These are phyloP conservation scores for Zostera marina DNA, from an alignment of 116 monocot genomes.

Conservation along the genomic window DNA sequence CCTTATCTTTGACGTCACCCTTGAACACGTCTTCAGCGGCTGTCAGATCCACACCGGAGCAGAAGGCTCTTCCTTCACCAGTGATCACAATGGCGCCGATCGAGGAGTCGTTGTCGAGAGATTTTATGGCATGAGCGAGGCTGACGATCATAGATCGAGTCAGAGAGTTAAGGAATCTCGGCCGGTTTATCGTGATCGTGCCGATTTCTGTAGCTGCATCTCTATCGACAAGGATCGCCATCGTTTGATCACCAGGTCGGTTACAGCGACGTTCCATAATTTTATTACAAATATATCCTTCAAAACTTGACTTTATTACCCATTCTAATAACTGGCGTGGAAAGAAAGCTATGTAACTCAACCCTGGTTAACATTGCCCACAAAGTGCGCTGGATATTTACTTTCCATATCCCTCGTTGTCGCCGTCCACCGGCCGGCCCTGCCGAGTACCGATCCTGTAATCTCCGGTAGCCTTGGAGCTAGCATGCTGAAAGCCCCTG, in stretches of 20 bases:
- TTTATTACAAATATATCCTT: too few relatives aligned
- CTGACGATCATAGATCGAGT: slow-evolving; percentile 60
- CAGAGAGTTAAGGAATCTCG: slow-evolving; percentile 73
- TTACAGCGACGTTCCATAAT: too few relatives aligned
- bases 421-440: too few relatives aligned
- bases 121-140: slow-evolving; percentile 40
- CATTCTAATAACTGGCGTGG: too few relatives aligned
- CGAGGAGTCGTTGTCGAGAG: slow-evolving; percentile 41
- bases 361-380: too few relatives aligned
- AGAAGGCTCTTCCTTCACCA: slow-evolving; percentile 76
- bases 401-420: too few relatives aligned
- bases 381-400: too few relatives aligned
- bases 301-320: too few relatives aligned
- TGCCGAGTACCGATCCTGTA: too few relatives aligned
- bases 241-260: too few relatives aligned
- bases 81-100: slow-evolving; percentile 58
- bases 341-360: too few relatives aligned
- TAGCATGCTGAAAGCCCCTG: slow-evolving; percentile 18
- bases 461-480: too few relatives aligned
- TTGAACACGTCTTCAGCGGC: slow-evolving; percentile 89
- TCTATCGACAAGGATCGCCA: slow-evolving; percentile 31
- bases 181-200: slow-evolving; percentile 72
- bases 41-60: slow-evolving; percentile 92
- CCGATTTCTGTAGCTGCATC: slow-evolving; percentile 37
- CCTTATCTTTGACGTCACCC: slow-evolving; percentile 70